phyloP scores from a whole-genome alignment of 768 basidiomycete species.

The Boletus huronensis region DNA sequence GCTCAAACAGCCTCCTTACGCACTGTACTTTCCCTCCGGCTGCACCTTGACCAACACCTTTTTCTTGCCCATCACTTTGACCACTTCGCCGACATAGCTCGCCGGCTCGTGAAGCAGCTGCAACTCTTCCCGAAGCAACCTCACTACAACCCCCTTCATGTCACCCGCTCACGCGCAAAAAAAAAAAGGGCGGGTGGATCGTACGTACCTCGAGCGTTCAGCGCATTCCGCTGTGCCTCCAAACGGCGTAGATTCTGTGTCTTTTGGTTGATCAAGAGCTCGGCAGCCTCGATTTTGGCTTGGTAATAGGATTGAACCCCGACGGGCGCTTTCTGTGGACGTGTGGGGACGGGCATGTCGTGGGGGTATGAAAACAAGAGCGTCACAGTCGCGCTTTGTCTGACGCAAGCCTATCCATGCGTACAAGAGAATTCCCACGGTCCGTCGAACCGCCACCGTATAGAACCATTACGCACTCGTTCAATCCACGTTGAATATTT shows the following conservation, averaged over 20 bases:
- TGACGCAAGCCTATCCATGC: conserved; percentile 14
- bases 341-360: conserved; percentile 39
- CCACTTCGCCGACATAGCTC: conserved; percentile 95
- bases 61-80: conserved; percentile 99
- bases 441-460: no score
- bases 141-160: conserved; percentile 47
- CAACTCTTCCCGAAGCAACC: conserved; percentile 86
- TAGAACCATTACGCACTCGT: no score
- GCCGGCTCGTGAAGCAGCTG: conserved; percentile 93
- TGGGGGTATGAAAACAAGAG: neutral
- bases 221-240: conserved; percentile 95
- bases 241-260: conserved; percentile 93
- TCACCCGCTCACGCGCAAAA: neutral
- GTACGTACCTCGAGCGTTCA: conserved; percentile 85
- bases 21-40: conserved; percentile 98
- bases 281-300: conserved; percentile 91
- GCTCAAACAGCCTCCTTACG: conserved; percentile 27
- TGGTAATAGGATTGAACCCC: conserved; percentile 91
- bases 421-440: conserved; percentile 3
- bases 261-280: conserved; percentile 91
- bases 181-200: neutral
- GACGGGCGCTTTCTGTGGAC: conserved; percentile 43
- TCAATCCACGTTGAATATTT: no score
- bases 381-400: neutral
- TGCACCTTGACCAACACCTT: conserved; percentile 98